Evolutionary conservation across 192 early-diverging fungal genomes (phyloP).

Genomic region (Entomortierella lignicola): DNA sequence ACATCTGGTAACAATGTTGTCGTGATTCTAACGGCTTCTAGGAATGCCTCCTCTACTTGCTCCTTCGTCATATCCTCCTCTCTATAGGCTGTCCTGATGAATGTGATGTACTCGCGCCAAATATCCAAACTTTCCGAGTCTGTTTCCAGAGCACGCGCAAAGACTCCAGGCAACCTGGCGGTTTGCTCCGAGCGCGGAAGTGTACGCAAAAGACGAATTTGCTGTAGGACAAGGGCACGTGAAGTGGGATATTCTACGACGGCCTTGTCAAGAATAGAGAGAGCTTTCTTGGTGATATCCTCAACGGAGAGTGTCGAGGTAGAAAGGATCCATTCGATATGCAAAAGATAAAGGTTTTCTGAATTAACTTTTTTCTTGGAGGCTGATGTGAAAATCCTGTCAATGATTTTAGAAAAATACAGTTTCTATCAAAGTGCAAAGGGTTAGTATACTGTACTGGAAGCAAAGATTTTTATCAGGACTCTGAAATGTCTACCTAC

Average conservation of each 20-base stretch:
- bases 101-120: slow-evolving; percentile 64
- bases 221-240: slow-evolving; percentile 16
- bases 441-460: slow-evolving; percentile 7
- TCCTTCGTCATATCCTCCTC: slow-evolving; percentile 48
- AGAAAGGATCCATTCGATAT: slow-evolving; percentile 58
- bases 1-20: slow-evolving; percentile 63
- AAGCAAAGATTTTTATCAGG: background rate
- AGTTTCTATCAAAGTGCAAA: slow-evolving; percentile 54
- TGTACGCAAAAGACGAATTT: slow-evolving; percentile 34
- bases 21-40: slow-evolving; percentile 60
- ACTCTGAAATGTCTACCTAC: slow-evolving; percentile 19
- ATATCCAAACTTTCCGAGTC: slow-evolving; percentile 57
- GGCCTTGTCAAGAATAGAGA: slow-evolving; percentile 57
- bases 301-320: slow-evolving; percentile 49
- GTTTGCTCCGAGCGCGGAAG: slow-evolving; percentile 33
- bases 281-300: slow-evolving; percentile 40
- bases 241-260: slow-evolving; percentile 52
- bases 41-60: slow-evolving; percentile 54
- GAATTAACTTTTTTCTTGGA: slow-evolving; percentile 56
- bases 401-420: slow-evolving; percentile 69
- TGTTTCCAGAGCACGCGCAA: slow-evolving; percentile 51
- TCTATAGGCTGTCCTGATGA: slow-evolving; percentile 49
- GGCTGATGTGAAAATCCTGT: slow-evolving; percentile 61
- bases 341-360: slow-evolving; percentile 63
- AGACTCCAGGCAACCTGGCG: slow-evolving; percentile 43